Base-by-base conservation (phyloP, 2,329 filamentous ascomycete genomes). In the Shiraia bambusicola region DNA sequence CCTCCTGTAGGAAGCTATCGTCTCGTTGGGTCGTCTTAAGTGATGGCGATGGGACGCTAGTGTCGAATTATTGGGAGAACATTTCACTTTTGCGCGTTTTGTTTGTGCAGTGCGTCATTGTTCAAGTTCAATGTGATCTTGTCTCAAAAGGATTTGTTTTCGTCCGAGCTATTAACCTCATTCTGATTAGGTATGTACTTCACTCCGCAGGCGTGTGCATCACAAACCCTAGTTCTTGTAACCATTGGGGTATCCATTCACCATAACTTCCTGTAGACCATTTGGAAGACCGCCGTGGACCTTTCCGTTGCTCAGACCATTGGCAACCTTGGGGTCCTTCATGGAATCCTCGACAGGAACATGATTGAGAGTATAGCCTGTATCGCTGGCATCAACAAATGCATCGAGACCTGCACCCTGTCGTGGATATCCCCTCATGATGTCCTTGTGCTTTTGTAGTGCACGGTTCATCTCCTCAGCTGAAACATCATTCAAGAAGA, bases 31-130 rank as follows among this genome's bases (percentile, higher is more conserved):
- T 84, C 79, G 73, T 82, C 81, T 86, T 82, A 51, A 78, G 63
- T 84, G 82, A 83, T 77, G 80, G 81, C 82, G 80, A 84, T 82
- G 81, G 76, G 79, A 72, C 73, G 71, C 71, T 75, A 80, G 84
- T 85, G 83, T 84, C 82, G 81, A 84, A 79, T 67, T 78, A 84
- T 76, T 49, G 42, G 80, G 82, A 82, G 82, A 71, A 82, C 79
- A 81, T 76, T 70, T 69, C 67, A 45, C 38, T 19, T 32, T 33
- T 4, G n/a, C 31, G 17, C n/a, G 31, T 24, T n/a, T 34, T 26
- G n/a, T n/a, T 3, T 10, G 17, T 19, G 3, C 2, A 34, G 2
- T n/a, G 12, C 12, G 24, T 12, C n/a, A 13, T 11, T 33, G 14
- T 12, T 11, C 22, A 19, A 9, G 9, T 17, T 19, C 4, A 8